A percentile compares a stretch with the other conserved stretches of the same genome.
Conservation (phyloP, 1,139 yeast species). For the Pichia cactophila region DNA sequence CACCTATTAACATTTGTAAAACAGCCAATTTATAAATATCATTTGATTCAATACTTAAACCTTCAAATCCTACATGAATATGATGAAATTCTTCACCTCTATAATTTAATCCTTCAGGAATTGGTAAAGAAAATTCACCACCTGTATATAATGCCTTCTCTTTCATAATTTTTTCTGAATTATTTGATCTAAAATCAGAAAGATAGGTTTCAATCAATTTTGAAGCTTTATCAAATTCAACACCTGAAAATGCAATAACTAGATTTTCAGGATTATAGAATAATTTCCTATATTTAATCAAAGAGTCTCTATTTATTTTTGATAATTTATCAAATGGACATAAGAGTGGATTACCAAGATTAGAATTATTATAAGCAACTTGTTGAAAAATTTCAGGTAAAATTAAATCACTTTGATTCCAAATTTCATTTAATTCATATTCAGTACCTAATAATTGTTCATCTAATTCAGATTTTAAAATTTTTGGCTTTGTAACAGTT, state of each 20-base stretch:
- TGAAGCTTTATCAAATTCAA: conserved; percentile 63
- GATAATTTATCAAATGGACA: conserved; percentile 70
- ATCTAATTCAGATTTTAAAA: conserved; percentile 61
- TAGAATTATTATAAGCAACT: conserved; percentile 64
- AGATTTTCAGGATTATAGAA: conserved; percentile 77
- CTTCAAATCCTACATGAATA: conserved; percentile 83
- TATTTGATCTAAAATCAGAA: conserved; percentile 45
- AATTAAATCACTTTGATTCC: conserved; percentile 77
- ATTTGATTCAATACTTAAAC: conserved; percentile 73
- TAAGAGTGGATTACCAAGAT: conserved; percentile 79
- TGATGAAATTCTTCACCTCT: conserved; percentile 73
- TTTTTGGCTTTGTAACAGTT: conserved; percentile 63
- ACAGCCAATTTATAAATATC: conserved; percentile 90
- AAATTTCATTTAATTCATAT: conserved; percentile 76
- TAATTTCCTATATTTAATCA: conserved; percentile 54
- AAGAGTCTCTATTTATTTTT: conserved; percentile 42
- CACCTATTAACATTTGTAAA: conserved; percentile 87
- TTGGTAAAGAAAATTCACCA: conserved; percentile 66
- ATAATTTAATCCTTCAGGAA: conserved; percentile 61
- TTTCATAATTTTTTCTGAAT: conserved; percentile 29
- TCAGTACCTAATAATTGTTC: conserved; percentile 71
- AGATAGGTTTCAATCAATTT: conserved; percentile 55
- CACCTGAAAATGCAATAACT: conserved; percentile 86
- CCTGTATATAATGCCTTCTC: conserved; percentile 65
- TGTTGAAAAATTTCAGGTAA: conserved; percentile 84